Percentiles rank a stretch among this genome's conserved stretches.
Conservation (phyloP, 164 flowering plant species). For the Piper betle region DNA sequence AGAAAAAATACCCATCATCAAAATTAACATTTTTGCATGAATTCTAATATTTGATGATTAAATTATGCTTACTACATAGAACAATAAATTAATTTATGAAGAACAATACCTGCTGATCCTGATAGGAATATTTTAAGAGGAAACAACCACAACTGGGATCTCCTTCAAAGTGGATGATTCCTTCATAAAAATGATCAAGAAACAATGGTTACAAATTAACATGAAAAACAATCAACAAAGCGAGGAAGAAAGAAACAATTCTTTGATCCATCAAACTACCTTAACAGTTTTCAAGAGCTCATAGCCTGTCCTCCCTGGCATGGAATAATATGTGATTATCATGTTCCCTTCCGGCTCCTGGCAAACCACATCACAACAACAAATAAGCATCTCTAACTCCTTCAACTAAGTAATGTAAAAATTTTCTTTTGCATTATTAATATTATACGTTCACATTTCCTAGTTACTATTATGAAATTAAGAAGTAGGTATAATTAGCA, state of each 20-base stretch:
- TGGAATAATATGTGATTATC: slow-evolving; percentile 72
- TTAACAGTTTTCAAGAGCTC: slow-evolving; percentile 68
- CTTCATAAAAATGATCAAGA: slow-evolving; percentile 13
- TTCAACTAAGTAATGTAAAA: too few relatives aligned
- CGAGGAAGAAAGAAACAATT: too few relatives aligned
- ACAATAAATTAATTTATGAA: too few relatives aligned
- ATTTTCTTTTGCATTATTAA: too few relatives aligned
- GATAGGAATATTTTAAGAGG: slow-evolving; percentile 64
- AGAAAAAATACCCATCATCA: background rate
- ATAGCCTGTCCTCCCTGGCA: slow-evolving; percentile 86
- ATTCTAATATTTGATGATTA: too few relatives aligned
- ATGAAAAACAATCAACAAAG: background rate
- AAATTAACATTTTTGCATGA: background rate
- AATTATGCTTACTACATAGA: too few relatives aligned
- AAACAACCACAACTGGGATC: slow-evolving; percentile 62
- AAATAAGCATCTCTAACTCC: background rate
- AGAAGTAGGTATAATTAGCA: too few relatives aligned
- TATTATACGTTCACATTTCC: too few relatives aligned
- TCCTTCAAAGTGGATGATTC: slow-evolving; percentile 44
- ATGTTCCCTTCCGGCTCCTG: slow-evolving; percentile 45
- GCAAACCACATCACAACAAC: background rate
- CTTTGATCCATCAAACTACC: slow-evolving; percentile 20
- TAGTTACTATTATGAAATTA: too few relatives aligned
- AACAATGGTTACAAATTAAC: background rate
- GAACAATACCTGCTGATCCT: slow-evolving; percentile 38